A percentile compares a stretch with the other conserved stretches of the same genome.
Evolutionary conservation across 2,329 filamentous ascomycete genomes (phyloP).

Genomic region (Biscogniauxia marginata): DNA sequence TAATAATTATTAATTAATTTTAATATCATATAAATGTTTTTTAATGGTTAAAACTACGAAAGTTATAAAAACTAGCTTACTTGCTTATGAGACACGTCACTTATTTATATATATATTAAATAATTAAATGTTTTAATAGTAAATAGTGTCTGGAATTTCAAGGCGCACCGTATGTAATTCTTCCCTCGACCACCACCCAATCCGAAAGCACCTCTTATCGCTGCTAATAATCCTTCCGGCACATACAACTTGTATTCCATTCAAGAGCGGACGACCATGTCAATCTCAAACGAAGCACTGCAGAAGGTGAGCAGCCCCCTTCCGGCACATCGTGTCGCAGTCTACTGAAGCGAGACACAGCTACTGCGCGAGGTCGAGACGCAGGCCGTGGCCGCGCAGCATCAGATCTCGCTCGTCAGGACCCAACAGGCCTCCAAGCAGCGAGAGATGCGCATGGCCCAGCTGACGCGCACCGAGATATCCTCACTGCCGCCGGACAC

Average conservation of each 20-base stretch:
- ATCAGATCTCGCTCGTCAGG: conserved; percentile 85
- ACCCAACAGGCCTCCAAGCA: conserved; percentile 83
- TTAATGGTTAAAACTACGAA: too few species aligned
- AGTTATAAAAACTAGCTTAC: too few species aligned
- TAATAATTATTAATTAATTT: too few species aligned
- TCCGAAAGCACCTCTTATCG: background rate
- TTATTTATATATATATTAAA: too few species aligned
- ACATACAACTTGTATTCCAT: background rate
- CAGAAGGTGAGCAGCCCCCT: conserved; percentile 68
- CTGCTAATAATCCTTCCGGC: conserved; percentile 4
- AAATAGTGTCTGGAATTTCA: too few species aligned
- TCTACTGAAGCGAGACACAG: conserved; percentile 44
- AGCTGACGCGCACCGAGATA: conserved; percentile 83
- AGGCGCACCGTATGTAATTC: too few species aligned
- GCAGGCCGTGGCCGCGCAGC: conserved; percentile 82
- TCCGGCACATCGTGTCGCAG: conserved; percentile 7
- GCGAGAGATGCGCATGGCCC: conserved; percentile 82
- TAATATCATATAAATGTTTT: too few species aligned
- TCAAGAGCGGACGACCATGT: conserved; percentile 56
- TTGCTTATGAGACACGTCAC: too few species aligned
- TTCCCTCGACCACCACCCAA: too few species aligned
- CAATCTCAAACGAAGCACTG: conserved; percentile 88
- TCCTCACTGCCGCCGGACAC: conserved; percentile 72
- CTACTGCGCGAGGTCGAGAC: conserved; percentile 91
- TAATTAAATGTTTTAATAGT: too few species aligned